Base-by-base conservation (phyloP, 495 filamentous ascomycete genomes). In the Tuber brumale region DNA sequence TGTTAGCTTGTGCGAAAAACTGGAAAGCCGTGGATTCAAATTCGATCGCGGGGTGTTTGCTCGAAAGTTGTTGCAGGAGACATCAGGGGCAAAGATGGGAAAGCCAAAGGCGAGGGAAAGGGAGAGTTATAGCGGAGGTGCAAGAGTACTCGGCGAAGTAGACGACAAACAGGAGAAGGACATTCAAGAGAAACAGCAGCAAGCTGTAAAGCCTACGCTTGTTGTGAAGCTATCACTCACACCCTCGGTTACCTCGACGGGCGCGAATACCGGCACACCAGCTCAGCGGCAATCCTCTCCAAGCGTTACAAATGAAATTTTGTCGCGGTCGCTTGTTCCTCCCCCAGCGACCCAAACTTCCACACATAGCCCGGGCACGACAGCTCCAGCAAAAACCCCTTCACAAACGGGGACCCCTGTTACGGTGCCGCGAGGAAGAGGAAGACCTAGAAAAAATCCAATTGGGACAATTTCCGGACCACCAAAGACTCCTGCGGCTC, bases 21-120 rank as follows among this genome's bases (percentile, higher is more conserved):
- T 81, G 3, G 80, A 81, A 43, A 69, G 45, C 5, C 73, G 75
- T 61, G 80, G 80, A 14, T 81, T 79, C 35, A 37, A 72, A n/a
- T 79, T 81, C 27, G 75, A 81, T 51, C 73, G 80, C 18, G 76
- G 79, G 0, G 73, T 66, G 44, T 81, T 81, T 74, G 81, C 80
- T n/a, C 72, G 79, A 31, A 77, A 70, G 48, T 70, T 81, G 16
- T 75, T 81, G n/a, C 74, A 74, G 2, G 79, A 80, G 74, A 75
- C 76, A 6, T 78, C 76, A 7, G 77, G 42, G 27, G 61, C 23
- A 16, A 43, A 31, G 48, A 23, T 12, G n/a, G 69, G 3, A 18
- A 43, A 23, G 39, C 27, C n/a, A 66, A 45, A 71, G 69, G 66
- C 31, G 27, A 14, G 46, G 8, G 39, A 70, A 6, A 42, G 71